A percentile compares a stretch with the other conserved stretches of the same genome.
phyloP scores from a whole-genome alignment of 257 asterid species.

The Apocynum venetum region DNA sequence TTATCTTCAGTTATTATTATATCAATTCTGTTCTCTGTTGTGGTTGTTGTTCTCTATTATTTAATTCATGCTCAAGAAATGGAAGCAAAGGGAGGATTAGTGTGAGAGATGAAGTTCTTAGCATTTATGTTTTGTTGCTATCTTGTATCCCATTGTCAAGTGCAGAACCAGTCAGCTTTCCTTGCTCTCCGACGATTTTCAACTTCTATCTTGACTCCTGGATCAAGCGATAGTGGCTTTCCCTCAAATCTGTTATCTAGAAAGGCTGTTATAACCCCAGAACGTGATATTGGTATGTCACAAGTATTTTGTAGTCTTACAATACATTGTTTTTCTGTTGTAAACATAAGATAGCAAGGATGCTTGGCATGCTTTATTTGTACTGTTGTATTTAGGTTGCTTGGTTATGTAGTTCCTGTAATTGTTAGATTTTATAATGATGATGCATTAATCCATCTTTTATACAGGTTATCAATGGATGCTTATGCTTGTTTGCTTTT shows the following conservation, averaged over 20 bases:
- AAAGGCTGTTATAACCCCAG: conserved; percentile 41
- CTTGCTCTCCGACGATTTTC: conserved; percentile 40
- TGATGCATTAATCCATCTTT: background rate
- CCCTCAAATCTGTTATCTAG: conserved; percentile 55
- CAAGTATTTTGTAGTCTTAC: background rate
- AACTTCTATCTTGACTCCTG: conserved; percentile 55
- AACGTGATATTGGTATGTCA: conserved; percentile 54
- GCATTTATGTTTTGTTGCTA: background rate
- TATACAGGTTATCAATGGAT: background rate
- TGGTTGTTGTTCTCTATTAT: background rate
- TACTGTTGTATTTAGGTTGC: background rate
- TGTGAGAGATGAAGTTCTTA: background rate
- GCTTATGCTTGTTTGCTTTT: background rate
- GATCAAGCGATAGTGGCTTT: conserved; percentile 48
- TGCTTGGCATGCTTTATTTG: conserved; percentile 2
- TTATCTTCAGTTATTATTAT: background rate
- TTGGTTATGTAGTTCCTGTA: background rate
- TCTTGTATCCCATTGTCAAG: conserved; percentile 14
- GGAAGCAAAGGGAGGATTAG: background rate
- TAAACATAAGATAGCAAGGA: background rate
- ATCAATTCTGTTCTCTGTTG: background rate
- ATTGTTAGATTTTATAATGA: background rate
- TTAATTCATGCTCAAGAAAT: background rate
- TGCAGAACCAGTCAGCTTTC: conserved; percentile 36
- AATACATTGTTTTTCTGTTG: background rate